Evolutionary conservation across 805 yeast species (phyloP).

Genomic region (Pichia paraexigua): DNA sequence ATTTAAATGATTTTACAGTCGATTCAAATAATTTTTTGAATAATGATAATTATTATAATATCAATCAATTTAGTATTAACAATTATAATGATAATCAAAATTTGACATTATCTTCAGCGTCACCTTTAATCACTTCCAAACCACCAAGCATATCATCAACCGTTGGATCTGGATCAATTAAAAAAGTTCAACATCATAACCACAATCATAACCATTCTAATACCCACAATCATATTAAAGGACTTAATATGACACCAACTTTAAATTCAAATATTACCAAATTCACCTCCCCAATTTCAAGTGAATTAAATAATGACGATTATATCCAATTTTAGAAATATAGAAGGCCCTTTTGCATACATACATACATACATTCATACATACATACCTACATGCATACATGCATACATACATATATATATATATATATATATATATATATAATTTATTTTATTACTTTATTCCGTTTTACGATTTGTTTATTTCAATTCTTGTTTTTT

Average conservation of each 20-base stretch:
- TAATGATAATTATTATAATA: background rate
- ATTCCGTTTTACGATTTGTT: background rate
- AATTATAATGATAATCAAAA: background rate
- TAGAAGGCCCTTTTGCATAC: background rate
- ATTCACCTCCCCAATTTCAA: background rate
- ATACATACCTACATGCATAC: background rate
- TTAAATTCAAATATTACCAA: constrained; percentile 1
- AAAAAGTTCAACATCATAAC: constrained; percentile 12
- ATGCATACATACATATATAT: background rate
- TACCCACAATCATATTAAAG: background rate
- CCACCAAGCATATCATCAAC: constrained; percentile 13
- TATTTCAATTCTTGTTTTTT: background rate
- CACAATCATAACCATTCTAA: background rate
- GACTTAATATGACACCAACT: background rate
- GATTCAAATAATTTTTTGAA: background rate
- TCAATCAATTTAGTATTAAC: too few relatives aligned
- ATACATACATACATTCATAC: background rate
- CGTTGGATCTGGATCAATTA: constrained; percentile 4
- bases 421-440: background rate
- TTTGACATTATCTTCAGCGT: constrained; percentile 2
- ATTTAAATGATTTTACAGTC: background rate
- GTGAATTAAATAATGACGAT: background rate
- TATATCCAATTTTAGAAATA: background rate
- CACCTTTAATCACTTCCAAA: background rate
- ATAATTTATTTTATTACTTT: background rate